Evolutionary conservation across 2,329 filamentous ascomycete genomes (phyloP).

Genomic region (Aspergillus sergii): DNA sequence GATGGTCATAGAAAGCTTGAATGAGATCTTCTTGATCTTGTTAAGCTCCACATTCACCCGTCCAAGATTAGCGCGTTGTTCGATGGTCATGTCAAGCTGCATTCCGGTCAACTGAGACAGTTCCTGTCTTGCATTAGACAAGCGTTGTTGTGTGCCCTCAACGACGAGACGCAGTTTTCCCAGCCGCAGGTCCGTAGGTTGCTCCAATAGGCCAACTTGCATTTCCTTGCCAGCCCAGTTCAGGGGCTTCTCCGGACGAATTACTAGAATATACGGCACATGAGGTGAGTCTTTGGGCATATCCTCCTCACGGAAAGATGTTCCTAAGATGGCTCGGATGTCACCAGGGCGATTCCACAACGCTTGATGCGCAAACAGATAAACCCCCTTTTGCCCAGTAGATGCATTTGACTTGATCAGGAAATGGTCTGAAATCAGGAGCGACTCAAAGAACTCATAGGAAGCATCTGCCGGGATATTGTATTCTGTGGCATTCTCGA

Average conservation of each 20-base stretch:
- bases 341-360: conserved; percentile 75
- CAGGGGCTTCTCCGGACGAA: conserved; percentile 77
- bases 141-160: conserved; percentile 76
- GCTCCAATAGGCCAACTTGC: conserved; percentile 70
- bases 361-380: conserved; percentile 81
- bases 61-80: conserved; percentile 88
- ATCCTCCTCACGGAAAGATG: conserved; percentile 71
- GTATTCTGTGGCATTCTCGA: conserved; percentile 96
- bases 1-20: conserved; percentile 95
- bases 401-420: conserved; percentile 70
- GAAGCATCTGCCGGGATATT: conserved; percentile 74
- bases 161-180: conserved; percentile 87
- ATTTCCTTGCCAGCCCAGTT: conserved; percentile 81
- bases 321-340: conserved; percentile 83
- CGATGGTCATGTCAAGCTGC: conserved; percentile 84
- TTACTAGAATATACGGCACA: conserved; percentile 82
- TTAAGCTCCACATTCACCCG: conserved; percentile 89
- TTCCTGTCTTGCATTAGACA: conserved; percentile 75
- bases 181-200: conserved; percentile 80
- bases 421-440: conserved; percentile 83
- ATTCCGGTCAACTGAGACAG: conserved; percentile 80
- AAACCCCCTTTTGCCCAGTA: conserved; percentile 73
- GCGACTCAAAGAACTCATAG: conserved; percentile 75
- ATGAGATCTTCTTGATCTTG: conserved; percentile 93
- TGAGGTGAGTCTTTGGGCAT: conserved; percentile 68